These are phyloP conservation scores for Trichosporon sp. DNA, from an alignment of 1,284 basidiomycete species.

Conservation along the genomic window DNA sequence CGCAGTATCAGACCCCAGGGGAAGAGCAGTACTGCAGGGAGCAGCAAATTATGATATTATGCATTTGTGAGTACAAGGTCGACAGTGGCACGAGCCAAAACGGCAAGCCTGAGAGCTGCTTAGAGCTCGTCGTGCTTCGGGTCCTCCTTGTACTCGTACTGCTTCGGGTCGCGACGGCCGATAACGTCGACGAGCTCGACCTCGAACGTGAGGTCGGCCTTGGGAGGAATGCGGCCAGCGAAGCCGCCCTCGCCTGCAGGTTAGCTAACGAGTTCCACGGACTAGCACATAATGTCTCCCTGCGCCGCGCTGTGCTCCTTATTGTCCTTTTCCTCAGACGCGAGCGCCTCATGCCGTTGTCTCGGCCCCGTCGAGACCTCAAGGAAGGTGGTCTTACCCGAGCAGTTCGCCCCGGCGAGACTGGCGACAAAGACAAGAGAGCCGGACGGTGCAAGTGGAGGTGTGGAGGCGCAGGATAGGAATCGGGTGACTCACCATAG, in stretches of 20 bases:
- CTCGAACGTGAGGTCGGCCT: slow-evolving; percentile 84
- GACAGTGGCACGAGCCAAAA: neutral
- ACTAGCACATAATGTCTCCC: neutral
- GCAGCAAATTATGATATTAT: neutral
- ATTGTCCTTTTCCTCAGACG: neutral
- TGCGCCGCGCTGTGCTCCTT: neutral
- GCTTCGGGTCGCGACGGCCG: slow-evolving; percentile 49
- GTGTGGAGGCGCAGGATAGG: slow-evolving; percentile 17
- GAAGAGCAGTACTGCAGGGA: too few relatives aligned
- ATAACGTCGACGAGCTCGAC: slow-evolving; percentile 72
- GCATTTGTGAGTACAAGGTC: neutral
- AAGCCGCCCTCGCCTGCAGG: slow-evolving; percentile 62
- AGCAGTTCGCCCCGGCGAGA: too few relatives aligned
- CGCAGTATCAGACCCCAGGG: too few relatives aligned
- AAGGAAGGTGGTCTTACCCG: too few relatives aligned
- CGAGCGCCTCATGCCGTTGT: neutral
- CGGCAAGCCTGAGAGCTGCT: neutral
- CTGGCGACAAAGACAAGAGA: too few relatives aligned
- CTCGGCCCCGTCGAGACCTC: too few relatives aligned
- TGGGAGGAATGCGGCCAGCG: slow-evolving; percentile 70
- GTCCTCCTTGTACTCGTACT: slow-evolving; percentile 10
- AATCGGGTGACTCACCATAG: slow-evolving; percentile 67
- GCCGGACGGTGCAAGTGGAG: too few relatives aligned
- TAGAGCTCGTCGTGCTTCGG: slow-evolving; percentile 24
- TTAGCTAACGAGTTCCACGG: neutral